Evolutionary conservation across 2,329 filamentous ascomycete species (phyloP).

Genomic region (Juglanconis oblonga): DNA sequence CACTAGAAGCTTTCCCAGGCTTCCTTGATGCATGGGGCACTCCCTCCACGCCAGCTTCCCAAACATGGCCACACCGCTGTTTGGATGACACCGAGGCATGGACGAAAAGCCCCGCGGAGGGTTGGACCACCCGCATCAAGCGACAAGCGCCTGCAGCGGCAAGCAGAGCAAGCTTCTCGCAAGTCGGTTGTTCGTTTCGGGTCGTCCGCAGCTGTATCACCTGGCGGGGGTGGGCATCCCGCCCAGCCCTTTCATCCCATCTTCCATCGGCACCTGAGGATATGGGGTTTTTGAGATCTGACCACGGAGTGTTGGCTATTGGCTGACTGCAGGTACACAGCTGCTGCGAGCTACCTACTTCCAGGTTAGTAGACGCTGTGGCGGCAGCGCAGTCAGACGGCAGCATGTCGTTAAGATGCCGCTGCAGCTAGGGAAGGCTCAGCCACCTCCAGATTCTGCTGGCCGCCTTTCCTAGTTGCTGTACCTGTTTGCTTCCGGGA

Average conservation of each 20-base stretch:
- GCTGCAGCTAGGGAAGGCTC: too few relatives aligned
- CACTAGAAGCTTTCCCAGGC: background rate
- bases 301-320: background rate
- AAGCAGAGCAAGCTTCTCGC: background rate
- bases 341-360: too few relatives aligned
- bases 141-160: constrained; percentile 11
- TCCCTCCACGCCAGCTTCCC: background rate
- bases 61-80: constrained; percentile 16
- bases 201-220: constrained; percentile 13
- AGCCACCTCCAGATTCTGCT: too few relatives aligned
- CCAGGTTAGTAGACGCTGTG: too few relatives aligned
- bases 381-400: too few relatives aligned
- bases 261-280: background rate
- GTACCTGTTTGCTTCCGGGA: too few relatives aligned
- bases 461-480: too few relatives aligned
- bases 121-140: background rate
- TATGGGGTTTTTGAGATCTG: background rate
- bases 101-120: background rate
- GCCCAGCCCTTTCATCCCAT: background rate
- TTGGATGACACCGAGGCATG: constrained; percentile 7
- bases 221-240: background rate
- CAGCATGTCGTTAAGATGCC: too few relatives aligned
- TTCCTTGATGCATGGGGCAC: background rate
- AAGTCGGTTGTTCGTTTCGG: constrained; percentile 1
- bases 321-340: too few relatives aligned